phyloP scores from a whole-genome alignment of 352 stramenopile genomes.

The Peronospora tabacina region DNA sequence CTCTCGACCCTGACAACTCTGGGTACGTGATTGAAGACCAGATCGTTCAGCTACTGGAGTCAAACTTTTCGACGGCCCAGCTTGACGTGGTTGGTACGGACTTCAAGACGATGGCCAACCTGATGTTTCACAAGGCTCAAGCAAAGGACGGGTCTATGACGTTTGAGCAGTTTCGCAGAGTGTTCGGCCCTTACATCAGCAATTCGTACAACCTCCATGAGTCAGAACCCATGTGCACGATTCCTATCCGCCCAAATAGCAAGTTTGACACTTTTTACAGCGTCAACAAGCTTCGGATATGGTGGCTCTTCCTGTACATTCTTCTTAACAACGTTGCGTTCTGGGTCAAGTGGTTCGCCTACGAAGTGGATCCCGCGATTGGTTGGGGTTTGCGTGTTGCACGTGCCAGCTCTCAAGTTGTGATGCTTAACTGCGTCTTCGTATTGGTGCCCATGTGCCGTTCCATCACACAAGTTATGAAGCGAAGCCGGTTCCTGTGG shows the following conservation, averaged over 20 bases:
- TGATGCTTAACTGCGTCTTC: constrained; percentile 70
- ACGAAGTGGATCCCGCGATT: constrained; percentile 68
- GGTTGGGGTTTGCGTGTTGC: constrained; percentile 68
- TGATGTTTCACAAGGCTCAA: constrained; percentile 68
- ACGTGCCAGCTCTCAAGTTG: constrained; percentile 61
- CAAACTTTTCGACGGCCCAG: constrained; percentile 68
- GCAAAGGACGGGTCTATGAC: constrained; percentile 53
- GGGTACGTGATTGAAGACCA: constrained; percentile 56
- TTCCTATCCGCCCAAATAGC: constrained; percentile 34
- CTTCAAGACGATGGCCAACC: constrained; percentile 47
- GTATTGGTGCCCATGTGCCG: constrained; percentile 76
- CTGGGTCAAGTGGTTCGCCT: constrained; percentile 61
- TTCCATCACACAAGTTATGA: constrained; percentile 67
- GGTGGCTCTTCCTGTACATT: constrained; percentile 70
- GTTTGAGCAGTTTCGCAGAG: constrained; percentile 53
- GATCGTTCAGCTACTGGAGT: constrained; percentile 51
- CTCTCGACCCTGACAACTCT: constrained; percentile 46
- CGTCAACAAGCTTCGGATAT: constrained; percentile 64
- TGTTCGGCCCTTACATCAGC: constrained; percentile 67
- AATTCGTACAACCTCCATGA: constrained; percentile 50
- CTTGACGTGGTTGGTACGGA: constrained; percentile 70
- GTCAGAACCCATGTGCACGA: constrained; percentile 25
- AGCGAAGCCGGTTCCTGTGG: constrained; percentile 53
- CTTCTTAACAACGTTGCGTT: constrained; percentile 64
- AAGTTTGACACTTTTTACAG: constrained; percentile 65